phyloP scores from a whole-genome alignment of 164 flowering plant species.

The Buxus sempervirens region DNA sequence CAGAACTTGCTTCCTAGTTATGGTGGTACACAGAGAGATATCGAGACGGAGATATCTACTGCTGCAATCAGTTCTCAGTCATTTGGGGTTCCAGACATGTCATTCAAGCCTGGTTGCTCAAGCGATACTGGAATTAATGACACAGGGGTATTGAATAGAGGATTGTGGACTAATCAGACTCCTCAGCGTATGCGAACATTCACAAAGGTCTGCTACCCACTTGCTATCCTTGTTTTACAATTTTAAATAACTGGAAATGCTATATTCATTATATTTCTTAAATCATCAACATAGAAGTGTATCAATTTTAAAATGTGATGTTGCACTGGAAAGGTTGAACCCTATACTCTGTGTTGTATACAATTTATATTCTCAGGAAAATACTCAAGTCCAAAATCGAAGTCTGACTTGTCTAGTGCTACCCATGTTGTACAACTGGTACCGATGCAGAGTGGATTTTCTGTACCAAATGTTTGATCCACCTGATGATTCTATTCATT shows the following conservation, averaged over 20 bases:
- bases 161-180: slow-evolving; percentile 66
- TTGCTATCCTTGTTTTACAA: not conserved
- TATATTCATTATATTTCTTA: not conserved
- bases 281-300: not conserved
- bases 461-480: not conserved
- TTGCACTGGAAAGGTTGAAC: too few species aligned
- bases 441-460: not conserved
- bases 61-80: slow-evolving; percentile 82
- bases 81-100: slow-evolving; percentile 74
- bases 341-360: too few species aligned
- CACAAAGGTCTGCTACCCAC: slow-evolving; percentile 60
- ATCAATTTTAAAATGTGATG: not conserved
- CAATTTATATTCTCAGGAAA: too few species aligned
- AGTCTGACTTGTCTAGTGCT: not conserved
- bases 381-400: too few species aligned
- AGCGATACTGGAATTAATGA: slow-evolving; percentile 64
- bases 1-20: slow-evolving; percentile 77
- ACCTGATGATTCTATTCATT: not conserved
- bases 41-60: slow-evolving; percentile 81
- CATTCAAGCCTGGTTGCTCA: slow-evolving; percentile 73
- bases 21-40: slow-evolving; percentile 59
- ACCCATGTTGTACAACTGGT: not conserved
- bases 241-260: not conserved
- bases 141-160: slow-evolving; percentile 47
- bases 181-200: slow-evolving; percentile 78